Evolutionary conservation across 805 yeast genomes (phyloP).

Genomic region (Lachancea quebecensis): DNA sequence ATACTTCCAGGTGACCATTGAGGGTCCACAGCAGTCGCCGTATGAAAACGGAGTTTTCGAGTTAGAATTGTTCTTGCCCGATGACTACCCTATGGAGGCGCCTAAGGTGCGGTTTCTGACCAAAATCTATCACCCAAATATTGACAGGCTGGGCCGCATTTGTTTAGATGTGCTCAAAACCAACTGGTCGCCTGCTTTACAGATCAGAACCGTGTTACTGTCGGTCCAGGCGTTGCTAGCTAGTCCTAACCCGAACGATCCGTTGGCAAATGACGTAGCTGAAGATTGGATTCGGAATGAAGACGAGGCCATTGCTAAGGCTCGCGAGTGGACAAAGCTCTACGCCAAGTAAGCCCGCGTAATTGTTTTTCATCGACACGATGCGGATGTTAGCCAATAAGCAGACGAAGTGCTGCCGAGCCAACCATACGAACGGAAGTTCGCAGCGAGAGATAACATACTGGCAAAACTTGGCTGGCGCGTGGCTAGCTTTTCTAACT

Average conservation of each 20-base stretch:
- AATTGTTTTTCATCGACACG: no score
- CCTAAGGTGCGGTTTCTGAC: conserved; percentile 94
- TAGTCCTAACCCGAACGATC: conserved; percentile 97
- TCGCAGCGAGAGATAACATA: no score
- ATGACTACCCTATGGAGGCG: conserved; percentile 97
- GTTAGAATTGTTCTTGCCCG: conserved; percentile 84
- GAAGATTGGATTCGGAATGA: conserved; percentile 92
- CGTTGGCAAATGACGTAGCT: conserved; percentile 96
- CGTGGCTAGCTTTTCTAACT: no score
- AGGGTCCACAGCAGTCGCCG: conserved; percentile 88
- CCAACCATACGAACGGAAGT: no score
- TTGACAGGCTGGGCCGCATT: conserved; percentile 89
- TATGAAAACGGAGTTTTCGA: conserved; percentile 80
- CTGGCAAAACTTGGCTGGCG: no score
- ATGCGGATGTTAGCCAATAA: no score
- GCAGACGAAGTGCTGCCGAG: no score
- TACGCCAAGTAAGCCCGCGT: conserved; percentile 23
- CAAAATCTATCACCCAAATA: conserved; percentile 92
- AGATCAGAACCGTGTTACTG: conserved; percentile 83
- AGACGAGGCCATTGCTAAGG: conserved; percentile 69
- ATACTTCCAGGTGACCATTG: conserved; percentile 84
- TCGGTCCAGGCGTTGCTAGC: conserved; percentile 91
- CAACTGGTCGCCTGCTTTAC: conserved; percentile 97
- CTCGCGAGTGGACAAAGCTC: conserved; percentile 42
- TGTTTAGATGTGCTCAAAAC: conserved; percentile 91